phyloP scores from a whole-genome alignment of 768 basidiomycete species.

The Leccinum boreale region DNA sequence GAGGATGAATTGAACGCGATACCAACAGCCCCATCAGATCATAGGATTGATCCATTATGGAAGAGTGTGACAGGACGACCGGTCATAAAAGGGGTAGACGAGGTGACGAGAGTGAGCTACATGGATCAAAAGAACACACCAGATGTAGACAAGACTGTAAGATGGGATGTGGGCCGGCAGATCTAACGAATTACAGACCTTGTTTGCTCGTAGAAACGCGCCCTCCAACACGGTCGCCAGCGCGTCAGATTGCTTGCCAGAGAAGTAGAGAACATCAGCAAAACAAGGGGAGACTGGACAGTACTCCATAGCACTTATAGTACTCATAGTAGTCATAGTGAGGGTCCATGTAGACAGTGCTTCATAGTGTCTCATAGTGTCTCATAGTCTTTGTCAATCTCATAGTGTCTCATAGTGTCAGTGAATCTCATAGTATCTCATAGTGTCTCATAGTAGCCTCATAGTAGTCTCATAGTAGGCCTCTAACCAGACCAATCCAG shows the following conservation, averaged over 20 bases:
- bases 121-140: background rate
- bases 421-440: too few species aligned
- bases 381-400: too few species aligned
- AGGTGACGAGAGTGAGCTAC: constrained; percentile 66
- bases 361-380: too few species aligned
- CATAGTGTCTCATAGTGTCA: too few species aligned
- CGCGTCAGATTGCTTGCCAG: constrained; percentile 58
- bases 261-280: constrained; percentile 59
- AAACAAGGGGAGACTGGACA: too few species aligned
- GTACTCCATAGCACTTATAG: too few species aligned
- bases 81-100: constrained; percentile 78
- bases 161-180: background rate
- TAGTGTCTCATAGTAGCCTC: too few species aligned
- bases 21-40: constrained; percentile 66
- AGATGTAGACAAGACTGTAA: background rate
- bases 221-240: constrained; percentile 41
- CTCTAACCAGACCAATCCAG: too few species aligned
- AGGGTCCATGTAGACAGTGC: too few species aligned
- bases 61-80: constrained; percentile 73
- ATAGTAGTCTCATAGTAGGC: too few species aligned
- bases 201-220: constrained; percentile 42
- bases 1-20: constrained; percentile 41
- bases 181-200: constrained; percentile 38
- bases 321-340: too few species aligned
- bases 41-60: constrained; percentile 46